phyloP scores from a whole-genome alignment of 2,329 filamentous ascomycete species.

The Talaromyces funiculosus region DNA sequence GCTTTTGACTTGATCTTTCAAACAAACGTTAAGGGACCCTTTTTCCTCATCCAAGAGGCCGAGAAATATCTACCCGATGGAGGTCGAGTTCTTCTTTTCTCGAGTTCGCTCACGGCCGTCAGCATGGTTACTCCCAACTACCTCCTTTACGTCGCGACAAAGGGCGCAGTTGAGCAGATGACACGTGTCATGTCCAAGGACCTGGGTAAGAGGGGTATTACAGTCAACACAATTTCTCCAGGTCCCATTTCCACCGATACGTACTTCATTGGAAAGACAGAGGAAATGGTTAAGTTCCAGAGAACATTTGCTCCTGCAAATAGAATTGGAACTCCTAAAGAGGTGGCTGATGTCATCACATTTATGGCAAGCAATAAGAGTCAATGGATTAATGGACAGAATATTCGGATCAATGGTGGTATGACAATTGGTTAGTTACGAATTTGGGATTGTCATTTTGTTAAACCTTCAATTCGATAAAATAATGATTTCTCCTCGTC shows the following conservation, averaged over 20 bases:
- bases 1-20: slow-evolving; percentile 48
- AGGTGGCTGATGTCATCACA: background rate
- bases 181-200: slow-evolving; percentile 52
- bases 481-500: too few species aligned
- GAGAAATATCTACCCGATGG: slow-evolving; percentile 46
- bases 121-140: slow-evolving; percentile 43
- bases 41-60: slow-evolving; percentile 50
- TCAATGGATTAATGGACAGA: slow-evolving; percentile 2
- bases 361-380: background rate
- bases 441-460: too few species aligned
- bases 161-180: slow-evolving; percentile 57
- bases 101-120: slow-evolving; percentile 21
- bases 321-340: background rate
- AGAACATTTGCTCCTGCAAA: background rate
- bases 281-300: slow-evolving; percentile 21
- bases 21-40: slow-evolving; percentile 54
- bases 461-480: too few species aligned
- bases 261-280: slow-evolving; percentile 48
- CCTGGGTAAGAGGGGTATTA: slow-evolving; percentile 47
- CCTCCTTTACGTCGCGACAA: slow-evolving; percentile 51
- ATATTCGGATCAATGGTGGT: background rate
- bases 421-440: background rate
- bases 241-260: slow-evolving; percentile 53
- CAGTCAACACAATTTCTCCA: slow-evolving; percentile 49
- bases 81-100: slow-evolving; percentile 51